These are phyloP conservation scores for Pterula multifida DNA, from an alignment of 1,284 basidiomycete species.

Conservation along the genomic window DNA sequence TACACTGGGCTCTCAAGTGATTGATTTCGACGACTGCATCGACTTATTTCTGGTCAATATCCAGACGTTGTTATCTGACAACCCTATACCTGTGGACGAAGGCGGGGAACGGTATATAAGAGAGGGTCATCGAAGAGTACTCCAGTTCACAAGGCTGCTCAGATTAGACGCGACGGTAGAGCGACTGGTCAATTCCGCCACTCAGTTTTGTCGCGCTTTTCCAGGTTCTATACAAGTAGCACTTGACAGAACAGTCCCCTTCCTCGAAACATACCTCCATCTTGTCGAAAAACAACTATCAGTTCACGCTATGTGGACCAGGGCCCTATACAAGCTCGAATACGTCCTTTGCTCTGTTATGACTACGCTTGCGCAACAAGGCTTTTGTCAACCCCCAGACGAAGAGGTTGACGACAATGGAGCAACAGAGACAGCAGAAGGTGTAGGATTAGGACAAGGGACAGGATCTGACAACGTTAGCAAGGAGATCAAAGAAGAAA, in stretches of 20 bases:
- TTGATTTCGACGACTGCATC: constrained; percentile 31
- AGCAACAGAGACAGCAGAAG: constrained; percentile 48
- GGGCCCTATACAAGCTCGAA: constrained; percentile 75
- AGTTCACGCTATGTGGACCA: constrained; percentile 54
- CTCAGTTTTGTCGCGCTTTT: constrained; percentile 21
- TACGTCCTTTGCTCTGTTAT: constrained; percentile 71
- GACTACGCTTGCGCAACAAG: constrained; percentile 68
- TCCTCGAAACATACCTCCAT: constrained; percentile 46
- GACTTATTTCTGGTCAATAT: constrained; percentile 52
- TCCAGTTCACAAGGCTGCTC: constrained; percentile 30
- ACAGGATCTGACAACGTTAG: constrained; percentile 79
- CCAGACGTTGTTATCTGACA: constrained; percentile 40
- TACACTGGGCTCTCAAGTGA: no score
- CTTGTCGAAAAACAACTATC: constrained; percentile 44
- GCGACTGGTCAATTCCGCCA: constrained; percentile 18
- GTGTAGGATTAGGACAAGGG: constrained; percentile 82
- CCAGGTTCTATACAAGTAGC: constrained; percentile 11
- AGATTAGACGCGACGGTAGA: constrained; percentile 27
- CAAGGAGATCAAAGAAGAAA: constrained; percentile 90
- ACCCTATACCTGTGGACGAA: constrained; percentile 13
- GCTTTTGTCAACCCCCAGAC: constrained; percentile 88
- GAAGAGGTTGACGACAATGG: constrained; percentile 34
- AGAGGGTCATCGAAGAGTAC: constrained; percentile 24
- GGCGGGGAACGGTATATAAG: constrained; percentile 30
- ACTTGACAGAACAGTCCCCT: constrained; percentile 44